phyloP scores from a whole-genome alignment of 2,329 filamentous ascomycete species.

The Monosporascus sp. region DNA sequence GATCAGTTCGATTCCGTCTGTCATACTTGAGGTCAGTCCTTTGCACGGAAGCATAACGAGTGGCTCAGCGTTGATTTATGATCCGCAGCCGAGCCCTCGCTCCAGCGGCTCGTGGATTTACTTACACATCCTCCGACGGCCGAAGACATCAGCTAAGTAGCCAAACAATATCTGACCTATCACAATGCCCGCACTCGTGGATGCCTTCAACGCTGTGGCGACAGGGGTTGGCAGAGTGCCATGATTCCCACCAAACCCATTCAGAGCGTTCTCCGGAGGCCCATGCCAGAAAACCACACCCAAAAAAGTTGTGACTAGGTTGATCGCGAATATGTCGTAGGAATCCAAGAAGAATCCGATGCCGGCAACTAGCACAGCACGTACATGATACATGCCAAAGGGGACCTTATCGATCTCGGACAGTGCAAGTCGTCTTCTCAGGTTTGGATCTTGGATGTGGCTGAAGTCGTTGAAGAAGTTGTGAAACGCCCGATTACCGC shows the following conservation, averaged over 20 bases:
- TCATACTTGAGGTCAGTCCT: background rate
- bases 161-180: constrained; percentile 75
- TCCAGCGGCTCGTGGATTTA: background rate
- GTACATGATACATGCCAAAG: constrained; percentile 72
- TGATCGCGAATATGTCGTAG: constrained; percentile 79
- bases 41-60: background rate
- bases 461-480: constrained; percentile 69
- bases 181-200: constrained; percentile 74
- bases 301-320: constrained; percentile 65
- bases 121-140: constrained; percentile 67
- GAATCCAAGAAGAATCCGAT: constrained; percentile 82
- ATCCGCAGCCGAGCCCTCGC: too few relatives aligned
- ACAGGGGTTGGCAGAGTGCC: constrained; percentile 58
- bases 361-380: constrained; percentile 70
- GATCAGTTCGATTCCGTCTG: constrained; percentile 65
- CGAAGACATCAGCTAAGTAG: constrained; percentile 69
- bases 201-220: constrained; percentile 74
- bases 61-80: too few relatives aligned
- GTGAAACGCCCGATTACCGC: constrained; percentile 66
- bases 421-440: constrained; percentile 69
- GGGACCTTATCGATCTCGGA: constrained; percentile 76
- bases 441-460: constrained; percentile 66
- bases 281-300: constrained; percentile 72
- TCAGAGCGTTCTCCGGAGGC: constrained; percentile 25
- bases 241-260: constrained; percentile 45